phyloP scores from a whole-genome alignment of 2,329 filamentous ascomycete species.

The Phialocephala sp. region DNA sequence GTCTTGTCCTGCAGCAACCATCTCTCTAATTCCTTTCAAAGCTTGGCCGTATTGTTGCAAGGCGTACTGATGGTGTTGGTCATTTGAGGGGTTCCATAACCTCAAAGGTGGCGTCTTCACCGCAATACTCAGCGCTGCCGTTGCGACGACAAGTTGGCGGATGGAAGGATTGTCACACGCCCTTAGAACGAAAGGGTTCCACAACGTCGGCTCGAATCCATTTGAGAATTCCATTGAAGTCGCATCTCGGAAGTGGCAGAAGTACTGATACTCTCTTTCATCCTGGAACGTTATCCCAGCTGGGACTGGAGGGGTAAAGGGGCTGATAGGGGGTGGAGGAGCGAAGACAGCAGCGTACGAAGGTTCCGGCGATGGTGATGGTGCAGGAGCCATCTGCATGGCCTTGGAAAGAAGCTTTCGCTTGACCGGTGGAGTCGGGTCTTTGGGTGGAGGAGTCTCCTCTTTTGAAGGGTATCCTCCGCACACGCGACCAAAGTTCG shows the following conservation, averaged over 20 bases:
- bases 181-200: slow-evolving; percentile 29
- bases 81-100: slow-evolving; percentile 15
- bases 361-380: slow-evolving; percentile 19
- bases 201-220: slow-evolving; percentile 32
- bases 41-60: slow-evolving; percentile 34
- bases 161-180: slow-evolving; percentile 32
- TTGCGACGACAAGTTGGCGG: slow-evolving; percentile 28
- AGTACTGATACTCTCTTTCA: slow-evolving; percentile 32
- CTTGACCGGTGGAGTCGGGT: background rate
- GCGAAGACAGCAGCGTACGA: background rate
- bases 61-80: slow-evolving; percentile 33
- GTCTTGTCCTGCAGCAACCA: slow-evolving; percentile 28
- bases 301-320: slow-evolving; percentile 2
- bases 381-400: slow-evolving; percentile 1
- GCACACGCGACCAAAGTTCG: slow-evolving; percentile 36
- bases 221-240: slow-evolving; percentile 31
- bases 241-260: slow-evolving; percentile 34
- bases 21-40: slow-evolving; percentile 30
- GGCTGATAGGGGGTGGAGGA: background rate
- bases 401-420: slow-evolving; percentile 23
- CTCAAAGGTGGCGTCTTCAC: slow-evolving; percentile 6
- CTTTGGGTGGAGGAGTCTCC: slow-evolving; percentile 17
- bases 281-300: slow-evolving; percentile 26
- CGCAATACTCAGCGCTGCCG: slow-evolving; percentile 32
- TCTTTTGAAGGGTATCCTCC: slow-evolving; percentile 31